phyloP scores from a whole-genome alignment of 1,284 basidiomycete species.

The Malassezia yamatoensis region DNA sequence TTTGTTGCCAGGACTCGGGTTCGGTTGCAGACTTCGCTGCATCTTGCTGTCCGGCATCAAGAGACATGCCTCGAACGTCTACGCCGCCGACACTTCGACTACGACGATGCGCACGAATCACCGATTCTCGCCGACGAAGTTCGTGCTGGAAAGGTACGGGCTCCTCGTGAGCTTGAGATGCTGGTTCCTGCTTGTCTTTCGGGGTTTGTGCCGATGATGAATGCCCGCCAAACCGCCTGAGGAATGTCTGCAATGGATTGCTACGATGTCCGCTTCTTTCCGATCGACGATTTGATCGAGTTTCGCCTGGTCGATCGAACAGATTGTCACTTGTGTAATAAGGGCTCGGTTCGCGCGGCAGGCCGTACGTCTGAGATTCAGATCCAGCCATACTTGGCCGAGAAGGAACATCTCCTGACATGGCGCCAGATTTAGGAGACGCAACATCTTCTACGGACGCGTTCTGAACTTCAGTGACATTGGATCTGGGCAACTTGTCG shows the following conservation, averaged over 20 bases:
- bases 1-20: too few relatives aligned
- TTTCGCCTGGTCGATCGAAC: too few relatives aligned
- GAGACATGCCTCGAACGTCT: not conserved
- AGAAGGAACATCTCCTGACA: too few relatives aligned
- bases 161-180: constrained; percentile 2
- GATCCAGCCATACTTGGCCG: too few relatives aligned
- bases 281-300: too few relatives aligned
- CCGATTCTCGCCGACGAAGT: constrained; percentile 3
- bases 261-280: not conserved
- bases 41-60: too few relatives aligned
- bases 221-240: not conserved
- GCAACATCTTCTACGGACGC: too few relatives aligned
- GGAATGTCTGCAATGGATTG: not conserved
- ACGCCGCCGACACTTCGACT: constrained; percentile 5
- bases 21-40: too few relatives aligned
- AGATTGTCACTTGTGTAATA: constrained; percentile 4
- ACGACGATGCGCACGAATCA: constrained; percentile 6
- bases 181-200: not conserved
- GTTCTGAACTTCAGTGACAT: too few relatives aligned
- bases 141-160: constrained; percentile 4
- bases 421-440: too few relatives aligned
- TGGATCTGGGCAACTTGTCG: too few relatives aligned
- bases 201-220: not conserved
- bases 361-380: not conserved
- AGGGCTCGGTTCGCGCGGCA: constrained; percentile 4